Evolutionary conservation across 1,284 basidiomycete species (phyloP).

Genomic region (Leccinum pachyderme): DNA sequence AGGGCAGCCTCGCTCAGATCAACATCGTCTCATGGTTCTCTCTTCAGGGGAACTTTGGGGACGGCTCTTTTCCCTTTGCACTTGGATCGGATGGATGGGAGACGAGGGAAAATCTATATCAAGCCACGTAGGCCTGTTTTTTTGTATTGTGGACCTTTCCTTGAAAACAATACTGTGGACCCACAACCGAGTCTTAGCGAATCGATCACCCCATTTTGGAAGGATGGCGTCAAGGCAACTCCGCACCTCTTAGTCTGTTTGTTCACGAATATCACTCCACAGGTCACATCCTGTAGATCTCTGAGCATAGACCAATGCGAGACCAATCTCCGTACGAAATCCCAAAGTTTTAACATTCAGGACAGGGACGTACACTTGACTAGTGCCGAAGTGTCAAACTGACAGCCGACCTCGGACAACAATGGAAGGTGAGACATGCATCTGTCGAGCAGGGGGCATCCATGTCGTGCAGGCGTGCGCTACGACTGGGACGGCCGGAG

Average conservation of each 20-base stretch:
- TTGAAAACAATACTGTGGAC: slow-evolving; percentile 24
- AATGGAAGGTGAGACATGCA: background rate
- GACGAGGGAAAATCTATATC: background rate
- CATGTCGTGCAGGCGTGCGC: too few species aligned
- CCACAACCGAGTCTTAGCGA: slow-evolving; percentile 21
- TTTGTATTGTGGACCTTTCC: slow-evolving; percentile 6
- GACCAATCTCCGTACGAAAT: background rate
- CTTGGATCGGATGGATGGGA: slow-evolving; percentile 1
- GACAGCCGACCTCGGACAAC: background rate
- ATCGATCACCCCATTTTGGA: slow-evolving; percentile 10
- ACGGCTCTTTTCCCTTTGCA: slow-evolving; percentile 7
- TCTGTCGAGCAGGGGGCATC: too few species aligned
- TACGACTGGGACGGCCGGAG: too few species aligned
- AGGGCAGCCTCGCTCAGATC: slow-evolving; percentile 18
- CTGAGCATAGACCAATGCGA: background rate
- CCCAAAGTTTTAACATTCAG: background rate
- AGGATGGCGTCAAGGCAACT: slow-evolving; percentile 20
- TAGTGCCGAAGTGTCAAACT: background rate
- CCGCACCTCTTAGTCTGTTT: background rate
- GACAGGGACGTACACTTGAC: background rate
- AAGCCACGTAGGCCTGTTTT: slow-evolving; percentile 1
- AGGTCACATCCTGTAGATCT: background rate
- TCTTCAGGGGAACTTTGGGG: background rate
- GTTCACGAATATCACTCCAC: too few species aligned
- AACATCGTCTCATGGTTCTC: background rate